Evolutionary conservation across 2,329 filamentous ascomycete species (phyloP).

Genomic region (Fusarium sp.): DNA sequence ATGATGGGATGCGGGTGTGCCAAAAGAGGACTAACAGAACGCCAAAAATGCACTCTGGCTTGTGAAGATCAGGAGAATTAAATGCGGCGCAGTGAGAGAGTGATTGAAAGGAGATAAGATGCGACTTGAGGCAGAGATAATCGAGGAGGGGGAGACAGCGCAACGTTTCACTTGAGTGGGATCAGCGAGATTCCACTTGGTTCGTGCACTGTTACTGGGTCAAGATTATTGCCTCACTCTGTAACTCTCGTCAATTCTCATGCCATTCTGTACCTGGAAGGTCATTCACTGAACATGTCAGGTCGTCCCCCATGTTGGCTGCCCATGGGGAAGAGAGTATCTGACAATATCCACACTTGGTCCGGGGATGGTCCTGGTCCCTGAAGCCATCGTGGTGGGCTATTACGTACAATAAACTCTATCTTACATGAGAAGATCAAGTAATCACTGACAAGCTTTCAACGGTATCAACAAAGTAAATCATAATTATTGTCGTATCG

Average conservation of each 20-base stretch:
- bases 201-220: neutral
- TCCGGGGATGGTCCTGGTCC: constrained; percentile 20
- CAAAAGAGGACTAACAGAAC: neutral
- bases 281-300: neutral
- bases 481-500: neutral
- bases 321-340: constrained; percentile 7
- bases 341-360: constrained; percentile 4
- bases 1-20: neutral
- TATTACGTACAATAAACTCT: constrained; percentile 33
- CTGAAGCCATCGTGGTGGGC: constrained; percentile 11
- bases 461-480: constrained; percentile 3
- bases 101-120: neutral
- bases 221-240: neutral
- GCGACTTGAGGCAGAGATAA: neutral
- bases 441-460: neutral
- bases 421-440: neutral
- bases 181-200: constrained; percentile 8
- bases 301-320: neutral
- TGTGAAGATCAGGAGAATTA: neutral
- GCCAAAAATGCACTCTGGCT: neutral
- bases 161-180: constrained; percentile 4
- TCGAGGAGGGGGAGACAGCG: neutral
- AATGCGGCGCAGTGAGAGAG: neutral
- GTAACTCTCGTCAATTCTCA: neutral
- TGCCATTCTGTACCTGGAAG: neutral